A percentile compares a stretch with the other conserved stretches of the same genome.
Conservation (phyloP, 2,329 filamentous ascomycete species). For the Aotearoamyces nothofagi region DNA sequence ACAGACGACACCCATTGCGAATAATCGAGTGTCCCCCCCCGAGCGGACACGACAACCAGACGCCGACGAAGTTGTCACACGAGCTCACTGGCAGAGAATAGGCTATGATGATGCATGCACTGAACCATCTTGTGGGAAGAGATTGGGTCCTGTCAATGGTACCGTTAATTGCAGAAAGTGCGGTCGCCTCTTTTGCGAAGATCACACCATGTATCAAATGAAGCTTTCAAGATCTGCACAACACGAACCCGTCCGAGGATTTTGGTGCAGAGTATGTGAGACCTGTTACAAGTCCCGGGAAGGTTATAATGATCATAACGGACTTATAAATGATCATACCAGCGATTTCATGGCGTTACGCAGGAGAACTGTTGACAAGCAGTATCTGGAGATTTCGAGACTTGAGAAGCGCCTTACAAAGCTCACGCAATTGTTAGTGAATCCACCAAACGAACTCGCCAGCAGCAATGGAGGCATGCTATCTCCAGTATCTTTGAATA, state of each 20-base stretch:
- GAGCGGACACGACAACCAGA: conserved; percentile 30
- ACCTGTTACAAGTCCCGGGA: conserved; percentile 97
- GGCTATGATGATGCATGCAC: conserved; percentile 66
- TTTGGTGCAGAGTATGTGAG: conserved; percentile 93
- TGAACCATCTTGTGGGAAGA: conserved; percentile 72
- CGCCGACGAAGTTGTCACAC: conserved; percentile 80
- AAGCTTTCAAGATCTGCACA: conserved; percentile 79
- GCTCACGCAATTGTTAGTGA: conserved; percentile 69
- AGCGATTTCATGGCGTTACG: conserved; percentile 55
- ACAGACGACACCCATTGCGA: conserved; percentile 20
- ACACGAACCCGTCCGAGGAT: conserved; percentile 77
- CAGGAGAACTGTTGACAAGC: conserved; percentile 65
- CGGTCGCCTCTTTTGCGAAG: conserved; percentile 86
- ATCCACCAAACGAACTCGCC: conserved; percentile 52
- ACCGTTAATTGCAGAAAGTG: conserved; percentile 90
- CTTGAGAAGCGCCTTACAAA: conserved; percentile 87
- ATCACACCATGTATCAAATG: conserved; percentile 99
- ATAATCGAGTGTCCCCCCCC: conserved; percentile 19
- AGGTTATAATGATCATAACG: conserved; percentile 83
- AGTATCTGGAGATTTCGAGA: conserved; percentile 74
- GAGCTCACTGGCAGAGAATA: conserved; percentile 75
- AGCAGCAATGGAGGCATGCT: conserved; percentile 33
- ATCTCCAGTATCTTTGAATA: conserved; percentile 43
- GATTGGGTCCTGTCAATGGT: conserved; percentile 64
- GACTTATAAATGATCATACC: conserved; percentile 57